Evolutionary conservation across 208 protist genomes (phyloP), one percentile per base, ranked within the genome.

Genomic region (Wallacemonas rigidus): DNA sequence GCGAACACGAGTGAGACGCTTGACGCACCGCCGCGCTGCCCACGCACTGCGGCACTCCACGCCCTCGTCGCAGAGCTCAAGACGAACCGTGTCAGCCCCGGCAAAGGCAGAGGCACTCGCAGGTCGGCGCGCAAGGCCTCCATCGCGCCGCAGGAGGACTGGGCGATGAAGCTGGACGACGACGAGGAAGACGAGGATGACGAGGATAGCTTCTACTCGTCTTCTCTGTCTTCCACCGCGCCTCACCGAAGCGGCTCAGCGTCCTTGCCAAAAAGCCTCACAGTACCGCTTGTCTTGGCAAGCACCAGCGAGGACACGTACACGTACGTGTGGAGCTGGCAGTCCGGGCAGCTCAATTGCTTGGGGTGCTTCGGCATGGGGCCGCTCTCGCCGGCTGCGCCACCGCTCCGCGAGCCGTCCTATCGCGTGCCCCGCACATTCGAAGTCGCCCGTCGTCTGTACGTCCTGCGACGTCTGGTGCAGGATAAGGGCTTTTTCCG

Each of bases 311-410:
- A 88, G 70, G 84, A 90, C 76, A 79, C 72, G 53, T 88, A 84
- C 62, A 75, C 85, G 47, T 84, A 85, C 47, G 74, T 82, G 1
- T 92, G 87, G 87, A 70, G 68, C 14, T 88, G 81, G 82, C 71
- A 86, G 40, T 15, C 39, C 26, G 74, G 67, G 9, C 12, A 53
- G 50, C 69, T 92, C 38, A 54, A 82, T 45, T 92, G 87, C 61
- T 69, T 92, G 50, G 85, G 87, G 26, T 90, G 82, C 68, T 89
- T 92, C 63, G 87, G 87, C 53, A 83, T 73, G 15, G 77, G 74
- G 9, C 55, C 51, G 15, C 47, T 73, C 54, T 65, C 62, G 36
- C 71, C 67, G 44, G 64, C 82, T 4, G 55, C 17, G 1, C 82
- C 83, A 26, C 83, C 79, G 3, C 67, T 85, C 35, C 39, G 44